Conservation (phyloP, 495 filamentous ascomycete species). For the Neurospora sp. region DNA sequence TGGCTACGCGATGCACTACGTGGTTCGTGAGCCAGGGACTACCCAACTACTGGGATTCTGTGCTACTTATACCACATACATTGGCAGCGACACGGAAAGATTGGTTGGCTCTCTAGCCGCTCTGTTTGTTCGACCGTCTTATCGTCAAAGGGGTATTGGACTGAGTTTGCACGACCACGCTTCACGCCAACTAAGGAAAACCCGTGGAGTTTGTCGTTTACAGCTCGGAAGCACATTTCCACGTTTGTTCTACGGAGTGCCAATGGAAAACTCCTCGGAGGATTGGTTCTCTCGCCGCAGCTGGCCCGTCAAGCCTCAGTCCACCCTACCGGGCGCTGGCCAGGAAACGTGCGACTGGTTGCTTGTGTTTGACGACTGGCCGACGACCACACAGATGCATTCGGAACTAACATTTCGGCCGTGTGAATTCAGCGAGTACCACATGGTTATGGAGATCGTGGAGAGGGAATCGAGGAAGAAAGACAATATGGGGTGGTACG, state of each 20-base stretch:
- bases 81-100: conserved; percentile 38
- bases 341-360: conserved; percentile 47
- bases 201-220: conserved; percentile 42
- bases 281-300: conserved; percentile 49
- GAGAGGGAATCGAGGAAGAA: conserved; percentile 31
- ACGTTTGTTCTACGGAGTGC: conserved; percentile 47
- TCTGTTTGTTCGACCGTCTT: conserved; percentile 44
- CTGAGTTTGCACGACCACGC: conserved; percentile 47
- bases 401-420: conserved; percentile 32
- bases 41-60: conserved; percentile 46
- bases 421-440: conserved; percentile 43
- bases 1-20: conserved; percentile 52
- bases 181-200: conserved; percentile 39
- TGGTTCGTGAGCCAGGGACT: conserved; percentile 43
- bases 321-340: conserved; percentile 26
- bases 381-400: conserved; percentile 23
- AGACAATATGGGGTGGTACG: conserved; percentile 43
- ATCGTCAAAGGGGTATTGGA: conserved; percentile 45
- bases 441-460: conserved; percentile 43
- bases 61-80: conserved; percentile 49
- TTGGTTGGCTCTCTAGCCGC: conserved; percentile 49
- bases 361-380: conserved; percentile 44
- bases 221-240: conserved; percentile 54
- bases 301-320: conserved; percentile 42
- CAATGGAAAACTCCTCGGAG: conserved; percentile 33